Conservation (phyloP, 148 eudicot genomes). For the Rhododendron ferrugineum region DNA sequence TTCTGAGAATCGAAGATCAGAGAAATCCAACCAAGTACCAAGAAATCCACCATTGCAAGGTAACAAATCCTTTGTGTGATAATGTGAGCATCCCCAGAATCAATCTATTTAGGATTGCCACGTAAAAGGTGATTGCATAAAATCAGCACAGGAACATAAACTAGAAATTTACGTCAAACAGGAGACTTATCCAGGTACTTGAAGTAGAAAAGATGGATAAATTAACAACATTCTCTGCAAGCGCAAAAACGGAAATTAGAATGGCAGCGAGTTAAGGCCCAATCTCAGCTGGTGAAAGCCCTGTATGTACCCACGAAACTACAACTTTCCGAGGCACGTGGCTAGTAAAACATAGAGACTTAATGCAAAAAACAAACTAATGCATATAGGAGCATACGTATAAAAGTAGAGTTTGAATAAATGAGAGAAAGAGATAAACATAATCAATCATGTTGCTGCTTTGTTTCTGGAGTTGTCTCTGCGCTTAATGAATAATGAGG, state of each 20-base stretch:
- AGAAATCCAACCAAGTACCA: neutral
- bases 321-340: neutral
- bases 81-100: neutral
- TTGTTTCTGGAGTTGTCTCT: neutral
- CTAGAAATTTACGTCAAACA: neutral
- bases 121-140: neutral
- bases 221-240: neutral
- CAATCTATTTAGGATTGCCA: neutral
- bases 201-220: neutral
- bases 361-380: neutral
- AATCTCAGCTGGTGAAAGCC: conserved; percentile 3
- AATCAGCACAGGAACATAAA: neutral
- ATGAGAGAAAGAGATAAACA: neutral
- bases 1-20: neutral
- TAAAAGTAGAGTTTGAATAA: neutral
- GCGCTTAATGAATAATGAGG: neutral
- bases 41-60: neutral
- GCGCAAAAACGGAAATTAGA: neutral
- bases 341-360: neutral
- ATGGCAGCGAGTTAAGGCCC: neutral
- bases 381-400: neutral
- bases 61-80: neutral
- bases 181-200: neutral
- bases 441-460: neutral
- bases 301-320: neutral